Percentiles rank a stretch among this genome's conserved stretches.
These are phyloP conservation scores for Limonium bicolor DNA, from an alignment of 148 eudicot genomes.

Conservation along the genomic window DNA sequence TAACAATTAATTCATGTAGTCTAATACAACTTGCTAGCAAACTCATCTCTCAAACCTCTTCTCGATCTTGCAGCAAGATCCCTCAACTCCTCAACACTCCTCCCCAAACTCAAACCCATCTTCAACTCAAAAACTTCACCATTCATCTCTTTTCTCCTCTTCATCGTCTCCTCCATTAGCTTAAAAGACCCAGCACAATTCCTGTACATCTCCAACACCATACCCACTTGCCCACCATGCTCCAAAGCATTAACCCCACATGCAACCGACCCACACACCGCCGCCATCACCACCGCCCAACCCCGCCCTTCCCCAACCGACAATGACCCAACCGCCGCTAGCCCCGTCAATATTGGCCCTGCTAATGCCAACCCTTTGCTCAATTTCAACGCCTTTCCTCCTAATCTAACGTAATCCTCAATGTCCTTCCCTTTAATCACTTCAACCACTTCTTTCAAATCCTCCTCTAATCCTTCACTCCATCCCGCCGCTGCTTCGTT, in stretches of 20 bases:
- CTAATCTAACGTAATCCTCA: conserved; percentile 45
- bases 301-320: conserved; percentile 12
- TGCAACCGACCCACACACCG: conserved; percentile 24
- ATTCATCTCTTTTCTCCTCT: conserved; percentile 15
- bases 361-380: conserved; percentile 36
- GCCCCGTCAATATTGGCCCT: conserved; percentile 39
- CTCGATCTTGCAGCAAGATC: conserved; percentile 26
- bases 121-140: conserved; percentile 25
- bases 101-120: conserved; percentile 24
- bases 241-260: conserved; percentile 30
- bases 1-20: background rate
- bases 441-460: conserved; percentile 26
- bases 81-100: conserved; percentile 33
- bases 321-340: conserved; percentile 41
- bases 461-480: conserved; percentile 32
- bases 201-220: conserved; percentile 79
- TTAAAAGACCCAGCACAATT: conserved; percentile 46
- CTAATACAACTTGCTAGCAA: conserved; percentile 54
- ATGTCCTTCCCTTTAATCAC: conserved; percentile 29
- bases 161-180: conserved; percentile 24
- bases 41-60: conserved; percentile 20
- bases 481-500: conserved; percentile 14
- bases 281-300: conserved; percentile 30
- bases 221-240: conserved; percentile 84
- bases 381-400: conserved; percentile 40